phyloP scores from a whole-genome alignment of 192 early-diverging fungal species.

The Gamsiella multidivaricata region DNA sequence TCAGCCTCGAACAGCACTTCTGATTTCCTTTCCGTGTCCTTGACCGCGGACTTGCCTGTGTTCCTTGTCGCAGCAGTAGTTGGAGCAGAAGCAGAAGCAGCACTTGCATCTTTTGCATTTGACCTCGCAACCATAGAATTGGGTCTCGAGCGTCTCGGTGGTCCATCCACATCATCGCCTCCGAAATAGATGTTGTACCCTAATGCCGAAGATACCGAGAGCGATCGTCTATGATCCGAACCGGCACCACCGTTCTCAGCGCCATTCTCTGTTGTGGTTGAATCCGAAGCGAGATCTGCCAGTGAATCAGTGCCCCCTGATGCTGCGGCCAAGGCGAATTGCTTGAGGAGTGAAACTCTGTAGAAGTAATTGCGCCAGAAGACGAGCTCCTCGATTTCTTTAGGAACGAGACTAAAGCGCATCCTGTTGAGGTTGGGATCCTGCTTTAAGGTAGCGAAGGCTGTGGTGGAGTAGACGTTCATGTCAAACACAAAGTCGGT shows the following conservation, averaged over 20 bases:
- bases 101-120: neutral
- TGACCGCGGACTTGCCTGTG: neutral
- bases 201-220: constrained; percentile 14
- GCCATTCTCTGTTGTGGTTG: constrained; percentile 1
- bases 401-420: constrained; percentile 76
- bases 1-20: constrained; percentile 55
- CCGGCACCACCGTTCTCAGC: neutral
- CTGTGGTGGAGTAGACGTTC: constrained; percentile 62
- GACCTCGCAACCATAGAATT: constrained; percentile 1
- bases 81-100: neutral
- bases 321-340: constrained; percentile 56
- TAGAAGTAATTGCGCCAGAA: constrained; percentile 83
- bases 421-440: constrained; percentile 67
- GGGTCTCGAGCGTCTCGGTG: constrained; percentile 26
- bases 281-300: constrained; percentile 3
- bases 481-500: constrained; percentile 73
- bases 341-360: constrained; percentile 67
- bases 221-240: neutral
- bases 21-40: constrained; percentile 16
- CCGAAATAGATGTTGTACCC: constrained; percentile 55
- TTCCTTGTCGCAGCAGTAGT: constrained; percentile 5
- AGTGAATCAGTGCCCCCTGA: constrained; percentile 20
- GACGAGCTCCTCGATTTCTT: constrained; percentile 67
- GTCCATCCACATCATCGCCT: constrained; percentile 33
- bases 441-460: constrained; percentile 64